Evolutionary conservation across 257 asterid species (phyloP).

Genomic region (Schizonepeta tenuifolia): DNA sequence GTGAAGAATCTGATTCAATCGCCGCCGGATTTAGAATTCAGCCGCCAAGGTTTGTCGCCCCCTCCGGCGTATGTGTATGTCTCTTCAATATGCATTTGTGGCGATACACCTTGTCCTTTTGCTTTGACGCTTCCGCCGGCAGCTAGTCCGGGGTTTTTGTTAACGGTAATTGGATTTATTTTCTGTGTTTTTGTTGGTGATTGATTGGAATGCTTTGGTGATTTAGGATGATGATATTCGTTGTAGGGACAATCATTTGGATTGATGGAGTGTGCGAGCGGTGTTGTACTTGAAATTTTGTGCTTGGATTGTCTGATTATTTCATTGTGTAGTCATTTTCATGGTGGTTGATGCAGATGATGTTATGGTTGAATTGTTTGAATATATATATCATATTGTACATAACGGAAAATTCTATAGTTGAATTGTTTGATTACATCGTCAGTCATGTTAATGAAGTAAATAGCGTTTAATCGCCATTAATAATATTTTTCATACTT

Average conservation of each 20-base stretch:
- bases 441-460: neutral
- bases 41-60: no score
- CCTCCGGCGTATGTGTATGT: no score
- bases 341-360: neutral
- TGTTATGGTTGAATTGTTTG: neutral
- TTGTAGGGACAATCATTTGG: no score
- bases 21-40: no score
- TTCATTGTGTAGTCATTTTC: neutral
- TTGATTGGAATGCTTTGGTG: neutral
- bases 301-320: neutral
- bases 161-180: constrained; percentile 34
- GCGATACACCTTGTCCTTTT: constrained; percentile 45
- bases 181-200: neutral
- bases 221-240: neutral
- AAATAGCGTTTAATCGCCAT: neutral
- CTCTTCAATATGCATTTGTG: constrained; percentile 82
- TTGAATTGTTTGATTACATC: neutral
- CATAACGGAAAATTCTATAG: neutral
- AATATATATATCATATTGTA: neutral
- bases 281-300: neutral
- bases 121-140: constrained; percentile 38
- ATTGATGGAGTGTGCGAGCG: no score
- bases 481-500: constrained; percentile 8
- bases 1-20: no score
- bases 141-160: constrained; percentile 26